These are phyloP conservation scores for Aspergillus hiratsukae DNA, from an alignment of 2,329 filamentous ascomycete genomes.

Conservation along the genomic window DNA sequence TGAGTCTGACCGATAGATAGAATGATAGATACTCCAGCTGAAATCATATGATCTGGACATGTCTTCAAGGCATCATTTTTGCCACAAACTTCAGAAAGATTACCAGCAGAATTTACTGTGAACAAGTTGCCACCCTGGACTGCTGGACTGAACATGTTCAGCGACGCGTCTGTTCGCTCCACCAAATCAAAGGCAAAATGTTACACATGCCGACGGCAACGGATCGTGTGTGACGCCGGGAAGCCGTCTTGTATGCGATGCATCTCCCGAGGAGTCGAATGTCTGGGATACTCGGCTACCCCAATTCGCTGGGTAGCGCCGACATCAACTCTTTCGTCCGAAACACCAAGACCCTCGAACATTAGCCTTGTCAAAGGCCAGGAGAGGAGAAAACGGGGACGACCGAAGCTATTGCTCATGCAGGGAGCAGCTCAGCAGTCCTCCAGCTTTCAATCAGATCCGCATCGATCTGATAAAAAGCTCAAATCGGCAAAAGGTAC, in stretches of 20 bases:
- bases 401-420: background rate
- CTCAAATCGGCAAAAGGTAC: background rate
- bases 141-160: background rate
- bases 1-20: no score
- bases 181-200: background rate
- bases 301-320: background rate
- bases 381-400: background rate
- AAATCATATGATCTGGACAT: no score
- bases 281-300: background rate
- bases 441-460: background rate
- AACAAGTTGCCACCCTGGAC: no score
- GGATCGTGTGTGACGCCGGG: background rate
- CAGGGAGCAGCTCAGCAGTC: background rate
- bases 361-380: background rate
- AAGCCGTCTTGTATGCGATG: background rate
- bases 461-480: background rate
- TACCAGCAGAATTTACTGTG: background rate
- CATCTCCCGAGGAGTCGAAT: background rate
- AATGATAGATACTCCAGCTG: no score
- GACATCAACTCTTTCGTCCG: background rate
- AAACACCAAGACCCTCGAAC: background rate
- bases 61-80: no score
- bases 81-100: no score
- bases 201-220: background rate
- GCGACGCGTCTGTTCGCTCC: background rate